Evolutionary conservation across 2,329 filamentous ascomycete genomes (phyloP).

Genomic region (Immersiporthe knoxdaviesiana): DNA sequence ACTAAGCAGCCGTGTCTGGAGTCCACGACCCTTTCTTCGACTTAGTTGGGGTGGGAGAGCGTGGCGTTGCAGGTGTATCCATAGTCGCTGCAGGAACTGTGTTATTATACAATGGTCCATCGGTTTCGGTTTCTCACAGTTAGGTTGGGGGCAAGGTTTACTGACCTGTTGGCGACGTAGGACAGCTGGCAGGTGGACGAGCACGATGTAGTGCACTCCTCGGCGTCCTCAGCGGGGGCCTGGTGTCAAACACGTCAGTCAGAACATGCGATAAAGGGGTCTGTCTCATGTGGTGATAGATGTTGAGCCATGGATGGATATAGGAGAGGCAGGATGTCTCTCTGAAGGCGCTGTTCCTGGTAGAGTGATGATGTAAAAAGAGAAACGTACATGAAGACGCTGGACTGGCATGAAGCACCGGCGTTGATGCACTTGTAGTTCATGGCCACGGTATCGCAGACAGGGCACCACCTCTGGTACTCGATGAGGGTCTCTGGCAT

Average conservation of each 20-base stretch:
- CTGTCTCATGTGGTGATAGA: neutral
- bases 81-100: neutral
- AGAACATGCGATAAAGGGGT: neutral
- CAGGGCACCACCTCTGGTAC: slow-evolving; percentile 29
- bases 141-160: neutral
- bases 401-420: slow-evolving; percentile 20
- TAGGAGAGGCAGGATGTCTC: neutral
- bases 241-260: neutral
- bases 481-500: slow-evolving; percentile 23
- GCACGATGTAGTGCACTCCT: slow-evolving; percentile 18
- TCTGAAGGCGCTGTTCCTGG: neutral
- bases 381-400: slow-evolving; percentile 21
- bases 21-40: neutral
- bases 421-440: slow-evolving; percentile 23
- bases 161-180: slow-evolving; percentile 23
- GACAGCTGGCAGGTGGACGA: slow-evolving; percentile 25
- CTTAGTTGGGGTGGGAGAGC: neutral
- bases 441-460: slow-evolving; percentile 28
- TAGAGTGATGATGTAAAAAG: neutral
- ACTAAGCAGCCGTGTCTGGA: neutral
- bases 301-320: neutral
- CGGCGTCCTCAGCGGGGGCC: slow-evolving; percentile 10
- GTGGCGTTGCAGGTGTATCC: slow-evolving; percentile 4
- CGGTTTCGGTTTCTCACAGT: neutral
- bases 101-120: neutral